Conservation (phyloP, 768 basidiomycete genomes). For the Suillus placidus region DNA sequence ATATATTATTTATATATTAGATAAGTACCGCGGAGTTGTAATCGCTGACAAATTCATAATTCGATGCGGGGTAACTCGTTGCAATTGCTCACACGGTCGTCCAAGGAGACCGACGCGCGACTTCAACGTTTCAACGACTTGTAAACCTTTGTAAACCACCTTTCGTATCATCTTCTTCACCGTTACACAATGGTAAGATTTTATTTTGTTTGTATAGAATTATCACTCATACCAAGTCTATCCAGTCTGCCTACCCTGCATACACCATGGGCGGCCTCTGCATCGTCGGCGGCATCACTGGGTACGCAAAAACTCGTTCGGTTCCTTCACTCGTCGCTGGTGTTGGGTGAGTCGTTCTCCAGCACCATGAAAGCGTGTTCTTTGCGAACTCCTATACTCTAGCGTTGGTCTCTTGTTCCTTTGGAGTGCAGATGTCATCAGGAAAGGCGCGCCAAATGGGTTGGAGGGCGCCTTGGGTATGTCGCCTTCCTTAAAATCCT, state of each 20-base stretch:
- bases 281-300: slow-evolving; percentile 74
- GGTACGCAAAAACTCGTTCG: slow-evolving; percentile 71
- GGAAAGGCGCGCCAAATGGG: slow-evolving; percentile 72
- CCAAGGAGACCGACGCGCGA: background rate
- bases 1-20: slow-evolving; percentile 3
- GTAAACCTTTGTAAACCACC: background rate
- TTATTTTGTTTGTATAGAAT: background rate
- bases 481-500: slow-evolving; percentile 19
- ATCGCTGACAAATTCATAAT: background rate
- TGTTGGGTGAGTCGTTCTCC: slow-evolving; percentile 55
- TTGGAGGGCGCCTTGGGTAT: slow-evolving; percentile 77
- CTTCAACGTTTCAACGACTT: background rate
- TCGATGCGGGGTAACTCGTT: background rate
- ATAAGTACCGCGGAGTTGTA: background rate
- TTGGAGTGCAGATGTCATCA: slow-evolving; percentile 77
- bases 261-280: slow-evolving; percentile 78
- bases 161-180: too few relatives aligned
- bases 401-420: slow-evolving; percentile 82
- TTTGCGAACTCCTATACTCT: slow-evolving; percentile 8
- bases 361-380: background rate
- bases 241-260: slow-evolving; percentile 80
- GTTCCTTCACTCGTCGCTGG: slow-evolving; percentile 85
- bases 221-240: background rate
- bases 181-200: background rate
- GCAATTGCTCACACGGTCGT: background rate